Evolutionary conservation across 2,329 filamentous ascomycete species (phyloP).

Genomic region (Phialophora macrospora): DNA sequence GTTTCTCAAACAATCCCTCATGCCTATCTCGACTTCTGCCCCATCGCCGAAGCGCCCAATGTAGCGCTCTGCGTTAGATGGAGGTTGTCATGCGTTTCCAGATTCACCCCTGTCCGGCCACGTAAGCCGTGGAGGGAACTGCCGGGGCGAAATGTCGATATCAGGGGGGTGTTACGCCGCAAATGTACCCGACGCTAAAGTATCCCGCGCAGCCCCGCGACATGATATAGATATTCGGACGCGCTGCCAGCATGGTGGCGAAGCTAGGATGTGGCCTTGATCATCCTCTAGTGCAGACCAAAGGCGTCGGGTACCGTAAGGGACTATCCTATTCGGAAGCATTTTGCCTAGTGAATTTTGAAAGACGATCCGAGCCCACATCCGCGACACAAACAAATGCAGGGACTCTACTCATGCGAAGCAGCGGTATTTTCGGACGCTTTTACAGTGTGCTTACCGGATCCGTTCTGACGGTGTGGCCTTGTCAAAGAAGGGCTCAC

Average conservation of each 20-base stretch:
- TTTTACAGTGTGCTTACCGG: neutral
- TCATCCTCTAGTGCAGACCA: neutral
- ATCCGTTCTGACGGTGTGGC: neutral
- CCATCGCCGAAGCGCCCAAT: slow-evolving; percentile 21
- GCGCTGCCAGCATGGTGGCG: neutral
- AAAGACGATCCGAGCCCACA: neutral
- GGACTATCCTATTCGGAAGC: neutral
- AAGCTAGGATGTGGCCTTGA: neutral
- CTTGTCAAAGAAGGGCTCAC: neutral
- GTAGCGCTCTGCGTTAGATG: slow-evolving; percentile 11
- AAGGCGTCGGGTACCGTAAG: neutral
- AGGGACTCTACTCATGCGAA: neutral
- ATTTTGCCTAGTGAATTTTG: neutral
- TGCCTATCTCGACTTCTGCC: slow-evolving; percentile 11
- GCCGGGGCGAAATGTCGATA: slow-evolving; percentile 23
- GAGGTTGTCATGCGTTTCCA: slow-evolving; percentile 21
- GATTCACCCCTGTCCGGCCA: slow-evolving; percentile 17
- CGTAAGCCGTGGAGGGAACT: slow-evolving; percentile 21
- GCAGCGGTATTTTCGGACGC: neutral
- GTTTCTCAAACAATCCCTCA: neutral
- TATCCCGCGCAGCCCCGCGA: slow-evolving; percentile 7
- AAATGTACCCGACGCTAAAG: slow-evolving; percentile 10
- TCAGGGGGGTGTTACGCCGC: slow-evolving; percentile 16
- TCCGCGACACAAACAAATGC: neutral
- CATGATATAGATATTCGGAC: neutral